Evolutionary conservation across 1,139 yeast species (phyloP).

Genomic region (Groenewaldozyma sp.): DNA sequence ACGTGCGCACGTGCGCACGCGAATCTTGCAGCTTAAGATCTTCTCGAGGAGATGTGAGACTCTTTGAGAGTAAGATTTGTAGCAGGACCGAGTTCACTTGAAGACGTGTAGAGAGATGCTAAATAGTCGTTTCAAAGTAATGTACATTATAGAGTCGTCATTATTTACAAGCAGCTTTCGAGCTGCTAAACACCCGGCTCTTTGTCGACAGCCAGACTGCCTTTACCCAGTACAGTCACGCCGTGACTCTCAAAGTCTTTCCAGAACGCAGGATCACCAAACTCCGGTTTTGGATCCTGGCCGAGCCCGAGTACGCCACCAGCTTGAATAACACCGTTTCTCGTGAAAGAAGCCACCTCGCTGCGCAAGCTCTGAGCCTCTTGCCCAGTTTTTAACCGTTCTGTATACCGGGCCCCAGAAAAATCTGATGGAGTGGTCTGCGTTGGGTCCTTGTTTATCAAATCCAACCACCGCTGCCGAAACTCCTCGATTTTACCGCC

Average conservation of each 20-base stretch:
- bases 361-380: constrained; percentile 60
- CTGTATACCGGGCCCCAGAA: too few species aligned
- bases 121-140: too few species aligned
- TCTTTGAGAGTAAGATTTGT: too few species aligned
- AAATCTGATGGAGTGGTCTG: constrained; percentile 35
- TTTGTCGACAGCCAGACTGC: constrained; percentile 1
- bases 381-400: constrained; percentile 51
- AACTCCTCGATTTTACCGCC: constrained; percentile 51
- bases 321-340: constrained; percentile 53
- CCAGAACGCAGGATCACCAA: constrained; percentile 68
- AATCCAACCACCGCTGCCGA: constrained; percentile 57
- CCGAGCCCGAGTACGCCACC: constrained; percentile 32
- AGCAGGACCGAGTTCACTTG: too few species aligned
- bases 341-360: constrained; percentile 56
- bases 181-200: background rate
- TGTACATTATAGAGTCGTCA: too few species aligned
- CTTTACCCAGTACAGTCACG: constrained; percentile 6
- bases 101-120: too few species aligned
- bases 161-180: too few species aligned
- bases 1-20: too few species aligned
- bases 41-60: too few species aligned
- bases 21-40: too few species aligned
- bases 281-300: constrained; percentile 40
- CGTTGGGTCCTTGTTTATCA: constrained; percentile 37
- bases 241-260: constrained; percentile 20